Percentiles rank a stretch among this genome's conserved stretches.
Evolutionary conservation across 257 asterid species (phyloP).

Genomic region (Echium plantagineum): DNA sequence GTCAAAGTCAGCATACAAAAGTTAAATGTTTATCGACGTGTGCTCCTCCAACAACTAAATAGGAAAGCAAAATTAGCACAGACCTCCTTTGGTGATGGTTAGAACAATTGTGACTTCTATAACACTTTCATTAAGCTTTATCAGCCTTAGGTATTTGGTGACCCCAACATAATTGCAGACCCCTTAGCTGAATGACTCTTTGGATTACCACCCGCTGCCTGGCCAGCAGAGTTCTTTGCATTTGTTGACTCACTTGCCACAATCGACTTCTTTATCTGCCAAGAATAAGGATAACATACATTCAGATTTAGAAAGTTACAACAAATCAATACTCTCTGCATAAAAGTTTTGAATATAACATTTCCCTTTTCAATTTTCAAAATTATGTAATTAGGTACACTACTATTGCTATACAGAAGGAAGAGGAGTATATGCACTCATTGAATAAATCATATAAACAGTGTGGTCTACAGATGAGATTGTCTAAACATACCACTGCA

Average conservation of each 20-base stretch:
- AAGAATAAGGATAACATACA: slow-evolving; percentile 1
- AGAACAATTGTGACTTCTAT: neutral
- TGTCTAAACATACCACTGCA: slow-evolving; percentile 45
- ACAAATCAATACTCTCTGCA: neutral
- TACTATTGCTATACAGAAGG: neutral
- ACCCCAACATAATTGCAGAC: slow-evolving; percentile 37
- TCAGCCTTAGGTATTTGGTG: slow-evolving; percentile 50
- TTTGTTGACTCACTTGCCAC: slow-evolving; percentile 26
- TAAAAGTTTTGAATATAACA: neutral
- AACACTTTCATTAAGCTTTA: slow-evolving; percentile 39
- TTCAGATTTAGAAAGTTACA: neutral
- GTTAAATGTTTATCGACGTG: too few relatives aligned
- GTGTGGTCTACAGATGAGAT: neutral
- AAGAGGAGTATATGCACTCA: neutral
- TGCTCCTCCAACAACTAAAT: too few relatives aligned
- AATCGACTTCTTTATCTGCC: slow-evolving; percentile 63
- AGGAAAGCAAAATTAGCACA: too few relatives aligned
- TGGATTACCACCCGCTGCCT: slow-evolving; percentile 47
- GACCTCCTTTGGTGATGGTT: neutral
- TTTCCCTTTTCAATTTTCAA: neutral
- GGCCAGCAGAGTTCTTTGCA: slow-evolving; percentile 43
- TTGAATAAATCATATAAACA: neutral
- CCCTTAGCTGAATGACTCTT: slow-evolving; percentile 60
- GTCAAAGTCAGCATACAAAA: too few relatives aligned
- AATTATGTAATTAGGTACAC: neutral